These are phyloP conservation scores for Trichocomaceae sp. DNA, from an alignment of 2,329 filamentous ascomycete species.

Conservation along the genomic window DNA sequence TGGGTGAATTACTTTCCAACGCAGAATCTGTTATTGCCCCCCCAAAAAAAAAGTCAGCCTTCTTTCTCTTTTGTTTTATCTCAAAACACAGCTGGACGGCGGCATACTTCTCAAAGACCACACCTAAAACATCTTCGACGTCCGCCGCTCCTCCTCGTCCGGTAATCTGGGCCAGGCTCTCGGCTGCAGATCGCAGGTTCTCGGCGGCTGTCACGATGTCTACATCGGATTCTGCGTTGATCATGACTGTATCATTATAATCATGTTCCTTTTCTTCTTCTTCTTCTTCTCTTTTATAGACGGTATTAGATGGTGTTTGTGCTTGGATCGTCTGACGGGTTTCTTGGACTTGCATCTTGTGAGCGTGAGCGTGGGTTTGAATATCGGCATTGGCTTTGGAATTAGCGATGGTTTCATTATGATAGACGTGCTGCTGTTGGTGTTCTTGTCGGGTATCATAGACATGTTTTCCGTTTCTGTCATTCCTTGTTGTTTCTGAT, in stretches of 20 bases:
- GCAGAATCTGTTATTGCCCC: slow-evolving; percentile 46
- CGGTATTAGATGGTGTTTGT: slow-evolving; percentile 13
- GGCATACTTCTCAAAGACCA: slow-evolving; percentile 94
- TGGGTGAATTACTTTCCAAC: slow-evolving; percentile 44
- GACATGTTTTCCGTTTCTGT: background rate
- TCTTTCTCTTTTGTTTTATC: slow-evolving; percentile 8
- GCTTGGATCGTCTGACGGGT: background rate
- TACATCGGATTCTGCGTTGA: slow-evolving; percentile 32
- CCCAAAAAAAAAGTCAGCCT: slow-evolving; percentile 10
- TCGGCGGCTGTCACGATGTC: slow-evolving; percentile 91
- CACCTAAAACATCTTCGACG: slow-evolving; percentile 90
- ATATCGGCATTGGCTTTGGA: slow-evolving; percentile 6
- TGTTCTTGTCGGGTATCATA: background rate
- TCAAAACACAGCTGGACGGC: slow-evolving; percentile 27
- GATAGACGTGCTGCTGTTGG: background rate
- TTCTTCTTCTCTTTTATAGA: slow-evolving; percentile 5
- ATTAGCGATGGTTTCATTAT: slow-evolving; percentile 13
- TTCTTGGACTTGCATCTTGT: slow-evolving; percentile 16
- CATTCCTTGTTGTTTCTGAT: slow-evolving; percentile 41
- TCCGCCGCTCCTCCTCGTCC: slow-evolving; percentile 78
- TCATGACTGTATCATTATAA: slow-evolving; percentile 15
- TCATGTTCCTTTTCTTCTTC: slow-evolving; percentile 5
- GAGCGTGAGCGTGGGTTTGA: slow-evolving; percentile 6
- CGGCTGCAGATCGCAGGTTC: slow-evolving; percentile 72
- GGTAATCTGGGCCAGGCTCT: slow-evolving; percentile 77